Evolutionary conservation across 106 monocot species (phyloP).

Genomic region (Dendrobium chrysotoxum): DNA sequence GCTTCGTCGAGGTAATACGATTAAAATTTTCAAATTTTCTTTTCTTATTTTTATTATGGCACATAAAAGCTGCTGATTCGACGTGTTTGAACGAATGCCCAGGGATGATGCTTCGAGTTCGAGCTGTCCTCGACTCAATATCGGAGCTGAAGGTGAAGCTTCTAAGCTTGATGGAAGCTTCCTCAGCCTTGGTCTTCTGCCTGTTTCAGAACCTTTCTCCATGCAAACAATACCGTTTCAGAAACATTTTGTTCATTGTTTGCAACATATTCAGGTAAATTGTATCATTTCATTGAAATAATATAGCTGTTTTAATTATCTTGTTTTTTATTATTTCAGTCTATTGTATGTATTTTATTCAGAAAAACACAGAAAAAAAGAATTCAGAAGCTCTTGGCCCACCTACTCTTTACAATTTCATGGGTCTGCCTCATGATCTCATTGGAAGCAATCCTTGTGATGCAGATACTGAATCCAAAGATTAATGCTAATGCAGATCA

Average conservation of each 20-base stretch:
- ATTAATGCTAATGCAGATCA: neutral
- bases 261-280: neutral
- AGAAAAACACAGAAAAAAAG: neutral
- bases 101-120: slow-evolving; percentile 1
- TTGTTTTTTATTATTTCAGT: neutral
- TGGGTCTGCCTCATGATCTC: slow-evolving; percentile 6
- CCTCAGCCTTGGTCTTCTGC: slow-evolving; percentile 19
- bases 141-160: slow-evolving; percentile 6
- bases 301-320: neutral
- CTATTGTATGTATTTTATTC: neutral
- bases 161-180: slow-evolving; percentile 20
- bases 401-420: slow-evolving; percentile 3
- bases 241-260: neutral
- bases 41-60: neutral
- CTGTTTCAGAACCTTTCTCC: neutral
- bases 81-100: neutral
- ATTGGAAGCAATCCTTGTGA: neutral
- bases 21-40: neutral
- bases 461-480: neutral
- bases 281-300: neutral
- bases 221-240: neutral
- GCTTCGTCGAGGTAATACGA: neutral
- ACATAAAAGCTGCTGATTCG: neutral
- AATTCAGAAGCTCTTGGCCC: neutral
- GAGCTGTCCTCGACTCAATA: neutral